Evolutionary conservation across 306 rosid genomes (phyloP).

Genomic region (Sophora flavescens): DNA sequence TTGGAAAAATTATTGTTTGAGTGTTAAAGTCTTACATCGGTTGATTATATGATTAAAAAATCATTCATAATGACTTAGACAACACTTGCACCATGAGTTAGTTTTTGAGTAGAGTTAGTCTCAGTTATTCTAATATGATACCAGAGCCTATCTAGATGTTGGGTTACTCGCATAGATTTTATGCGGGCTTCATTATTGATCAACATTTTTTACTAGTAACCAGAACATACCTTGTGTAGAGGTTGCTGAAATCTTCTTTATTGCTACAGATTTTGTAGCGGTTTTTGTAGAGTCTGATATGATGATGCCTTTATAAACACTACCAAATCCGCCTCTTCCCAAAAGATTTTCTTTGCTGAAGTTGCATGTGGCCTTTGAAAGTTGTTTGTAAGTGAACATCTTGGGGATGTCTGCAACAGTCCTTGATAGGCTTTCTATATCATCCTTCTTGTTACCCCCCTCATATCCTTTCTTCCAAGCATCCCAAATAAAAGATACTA

Average conservation of each 20-base stretch:
- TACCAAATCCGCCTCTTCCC: slow-evolving; percentile 66
- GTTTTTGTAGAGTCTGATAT: slow-evolving; percentile 44
- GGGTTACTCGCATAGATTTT: too few relatives aligned
- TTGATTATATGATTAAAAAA: too few relatives aligned
- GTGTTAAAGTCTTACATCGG: too few relatives aligned
- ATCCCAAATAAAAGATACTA: slow-evolving; percentile 42
- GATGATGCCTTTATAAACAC: slow-evolving; percentile 61
- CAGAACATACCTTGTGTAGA: slow-evolving; percentile 63
- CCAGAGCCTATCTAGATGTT: too few relatives aligned
- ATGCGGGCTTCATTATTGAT: too few relatives aligned
- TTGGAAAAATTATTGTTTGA: neutral
- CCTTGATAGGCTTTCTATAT: slow-evolving; percentile 54
- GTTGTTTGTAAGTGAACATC: slow-evolving; percentile 56
- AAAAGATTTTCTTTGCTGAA: slow-evolving; percentile 62
- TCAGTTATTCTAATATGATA: too few relatives aligned
- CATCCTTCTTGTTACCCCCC: slow-evolving; percentile 34
- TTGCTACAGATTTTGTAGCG: slow-evolving; percentile 59
- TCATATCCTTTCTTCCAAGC: slow-evolving; percentile 43
- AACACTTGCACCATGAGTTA: too few relatives aligned
- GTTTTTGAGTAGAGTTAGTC: too few relatives aligned
- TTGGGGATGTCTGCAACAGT: slow-evolving; percentile 52
- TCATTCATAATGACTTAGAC: too few relatives aligned
- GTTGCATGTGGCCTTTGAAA: slow-evolving; percentile 54
- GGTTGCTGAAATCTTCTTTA: slow-evolving; percentile 63
- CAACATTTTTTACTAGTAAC: neutral